Conservation (phyloP, 129 eudicot species). For the Centaurea solstitialis region DNA sequence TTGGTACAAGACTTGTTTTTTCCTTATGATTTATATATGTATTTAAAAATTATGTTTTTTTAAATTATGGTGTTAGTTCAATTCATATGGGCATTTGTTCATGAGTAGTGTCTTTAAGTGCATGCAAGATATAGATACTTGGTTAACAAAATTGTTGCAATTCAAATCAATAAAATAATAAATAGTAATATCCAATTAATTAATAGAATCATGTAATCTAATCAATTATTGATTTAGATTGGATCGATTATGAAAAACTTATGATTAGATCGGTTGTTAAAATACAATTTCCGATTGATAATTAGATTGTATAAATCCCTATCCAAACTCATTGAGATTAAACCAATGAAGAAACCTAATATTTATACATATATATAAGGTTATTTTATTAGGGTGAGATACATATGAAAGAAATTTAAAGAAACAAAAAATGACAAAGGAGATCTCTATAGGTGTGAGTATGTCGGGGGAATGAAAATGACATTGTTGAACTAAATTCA, state of each 20-base stretch:
- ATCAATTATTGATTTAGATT: neutral
- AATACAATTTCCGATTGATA: neutral
- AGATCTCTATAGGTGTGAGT: conserved; percentile 1
- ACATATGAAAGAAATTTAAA: neutral
- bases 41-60: too few relatives aligned
- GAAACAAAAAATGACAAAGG: neutral
- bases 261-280: neutral
- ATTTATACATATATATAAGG: neutral
- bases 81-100: neutral
- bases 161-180: neutral
- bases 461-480: conserved; percentile 14
- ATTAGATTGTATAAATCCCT: neutral
- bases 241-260: neutral
- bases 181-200: too few relatives aligned
- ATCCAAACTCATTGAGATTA: neutral
- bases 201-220: neutral
- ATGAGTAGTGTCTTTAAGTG: neutral
- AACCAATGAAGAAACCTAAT: neutral
- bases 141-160: neutral
- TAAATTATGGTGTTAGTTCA: too few relatives aligned
- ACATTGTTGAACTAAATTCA: conserved; percentile 20
- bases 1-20: too few relatives aligned
- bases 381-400: neutral
- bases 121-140: neutral
- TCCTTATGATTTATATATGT: too few relatives aligned